Conservation (phyloP, 495 filamentous ascomycete species). For the Aspergillus sparsus region DNA sequence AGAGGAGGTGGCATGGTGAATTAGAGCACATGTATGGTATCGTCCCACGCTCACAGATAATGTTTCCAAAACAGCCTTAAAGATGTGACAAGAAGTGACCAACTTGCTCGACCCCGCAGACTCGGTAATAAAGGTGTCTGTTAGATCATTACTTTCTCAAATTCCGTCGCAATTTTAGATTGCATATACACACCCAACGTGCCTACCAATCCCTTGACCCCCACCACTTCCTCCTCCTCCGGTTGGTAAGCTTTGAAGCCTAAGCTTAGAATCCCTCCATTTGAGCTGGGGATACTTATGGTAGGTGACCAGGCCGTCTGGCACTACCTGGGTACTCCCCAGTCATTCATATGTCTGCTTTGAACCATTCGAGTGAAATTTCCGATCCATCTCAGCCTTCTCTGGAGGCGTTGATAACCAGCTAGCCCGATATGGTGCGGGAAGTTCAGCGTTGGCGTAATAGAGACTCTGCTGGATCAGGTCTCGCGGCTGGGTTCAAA, state of each 20-base stretch:
- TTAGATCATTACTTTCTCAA: neutral
- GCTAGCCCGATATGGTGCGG: constrained; percentile 15
- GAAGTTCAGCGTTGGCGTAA: constrained; percentile 1
- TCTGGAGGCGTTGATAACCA: constrained; percentile 17
- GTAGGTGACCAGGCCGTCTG: too few species aligned
- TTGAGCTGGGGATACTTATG: constrained; percentile 11
- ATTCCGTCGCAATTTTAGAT: constrained; percentile 16
- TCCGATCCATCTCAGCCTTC: constrained; percentile 20
- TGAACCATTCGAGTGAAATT: neutral
- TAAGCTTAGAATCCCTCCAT: constrained; percentile 13
- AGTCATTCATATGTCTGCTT: neutral
- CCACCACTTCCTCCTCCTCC: constrained; percentile 4
- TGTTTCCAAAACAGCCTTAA: too few species aligned
- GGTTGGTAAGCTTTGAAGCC: constrained; percentile 19
- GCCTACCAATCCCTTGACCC: neutral
- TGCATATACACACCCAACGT: constrained; percentile 14
- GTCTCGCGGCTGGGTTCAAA: constrained; percentile 1
- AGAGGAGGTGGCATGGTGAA: too few species aligned
- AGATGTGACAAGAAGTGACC: too few species aligned
- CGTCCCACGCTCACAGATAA: too few species aligned
- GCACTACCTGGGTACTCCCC: too few species aligned
- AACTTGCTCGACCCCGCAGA: constrained; percentile 9
- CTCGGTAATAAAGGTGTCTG: constrained; percentile 1
- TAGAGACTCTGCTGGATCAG: constrained; percentile 10
- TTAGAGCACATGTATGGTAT: too few species aligned